Conservation (phyloP, 805 yeast species). For the Candida loeiensis region DNA sequence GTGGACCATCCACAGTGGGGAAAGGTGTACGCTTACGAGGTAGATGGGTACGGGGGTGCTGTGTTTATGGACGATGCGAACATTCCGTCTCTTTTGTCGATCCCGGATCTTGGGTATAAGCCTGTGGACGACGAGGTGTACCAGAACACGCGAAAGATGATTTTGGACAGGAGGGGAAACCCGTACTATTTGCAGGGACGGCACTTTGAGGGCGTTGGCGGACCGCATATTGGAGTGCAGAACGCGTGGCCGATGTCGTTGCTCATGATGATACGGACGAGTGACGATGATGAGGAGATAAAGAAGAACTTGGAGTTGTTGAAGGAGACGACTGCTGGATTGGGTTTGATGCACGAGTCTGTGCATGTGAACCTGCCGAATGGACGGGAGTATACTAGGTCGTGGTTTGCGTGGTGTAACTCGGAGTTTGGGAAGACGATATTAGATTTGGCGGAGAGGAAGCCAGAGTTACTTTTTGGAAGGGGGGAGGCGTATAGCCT, state of each 20-base stretch:
- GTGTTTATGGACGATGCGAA: constrained; percentile 89
- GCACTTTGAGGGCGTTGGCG: constrained; percentile 75
- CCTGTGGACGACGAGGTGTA: constrained; percentile 53
- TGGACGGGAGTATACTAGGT: constrained; percentile 59
- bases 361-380: constrained; percentile 56
- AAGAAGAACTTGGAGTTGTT: constrained; percentile 44
- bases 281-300: constrained; percentile 70
- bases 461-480: constrained; percentile 67
- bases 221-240: constrained; percentile 80
- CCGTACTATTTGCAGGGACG: constrained; percentile 71
- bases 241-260: constrained; percentile 92
- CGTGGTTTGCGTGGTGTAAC: constrained; percentile 96
- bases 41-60: constrained; percentile 79
- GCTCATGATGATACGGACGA: constrained; percentile 70
- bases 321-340: constrained; percentile 60
- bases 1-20: constrained; percentile 70
- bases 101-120: constrained; percentile 75
- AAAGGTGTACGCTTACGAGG: constrained; percentile 79
- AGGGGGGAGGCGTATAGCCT: not conserved
- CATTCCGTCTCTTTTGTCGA: constrained; percentile 72
- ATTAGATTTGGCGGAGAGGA: constrained; percentile 66
- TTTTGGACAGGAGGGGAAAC: constrained; percentile 63
- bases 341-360: constrained; percentile 84
- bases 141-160: constrained; percentile 76
- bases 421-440: constrained; percentile 87